phyloP scores from a whole-genome alignment of 1,284 basidiomycete genomes.

The Ceratobasidium sp. region DNA sequence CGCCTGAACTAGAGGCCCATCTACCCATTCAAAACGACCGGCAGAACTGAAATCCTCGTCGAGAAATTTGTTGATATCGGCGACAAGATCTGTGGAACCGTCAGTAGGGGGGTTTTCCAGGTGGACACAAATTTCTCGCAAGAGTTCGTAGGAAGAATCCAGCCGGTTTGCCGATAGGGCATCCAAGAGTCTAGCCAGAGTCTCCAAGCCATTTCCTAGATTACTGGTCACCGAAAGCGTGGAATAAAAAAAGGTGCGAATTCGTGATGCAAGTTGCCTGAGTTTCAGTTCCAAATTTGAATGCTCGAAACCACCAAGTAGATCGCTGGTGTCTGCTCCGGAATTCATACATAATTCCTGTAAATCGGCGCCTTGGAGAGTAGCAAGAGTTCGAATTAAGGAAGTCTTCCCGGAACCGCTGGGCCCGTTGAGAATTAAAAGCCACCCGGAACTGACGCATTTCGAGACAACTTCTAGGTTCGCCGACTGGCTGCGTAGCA shows the following conservation, averaged over 20 bases:
- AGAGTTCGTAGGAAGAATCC: background rate
- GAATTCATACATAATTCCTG: constrained; percentile 86
- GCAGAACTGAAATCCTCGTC: constrained; percentile 46
- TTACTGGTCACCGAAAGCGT: background rate
- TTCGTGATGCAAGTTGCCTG: constrained; percentile 6
- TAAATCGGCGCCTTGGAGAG: constrained; percentile 75
- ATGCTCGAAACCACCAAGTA: constrained; percentile 97
- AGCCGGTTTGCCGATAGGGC: background rate
- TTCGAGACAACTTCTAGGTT: constrained; percentile 79
- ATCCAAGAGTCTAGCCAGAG: background rate
- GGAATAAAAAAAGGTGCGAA: background rate
- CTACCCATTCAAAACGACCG: constrained; percentile 93
- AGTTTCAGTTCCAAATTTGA: constrained; percentile 43
- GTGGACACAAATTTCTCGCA: background rate
- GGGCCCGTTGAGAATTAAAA: constrained; percentile 87
- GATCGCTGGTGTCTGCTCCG: constrained; percentile 93
- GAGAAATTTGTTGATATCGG: constrained; percentile 19
- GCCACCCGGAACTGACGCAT: constrained; percentile 84
- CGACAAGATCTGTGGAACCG: background rate
- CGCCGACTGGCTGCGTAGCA: constrained; percentile 49
- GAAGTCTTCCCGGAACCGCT: constrained; percentile 85
- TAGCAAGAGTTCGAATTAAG: constrained; percentile 78
- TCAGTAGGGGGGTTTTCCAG: background rate
- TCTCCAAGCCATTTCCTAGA: background rate
- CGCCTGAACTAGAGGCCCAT: constrained; percentile 92